Conservation (phyloP, 495 filamentous ascomycete genomes). For the Annulohypoxylon bovei region DNA sequence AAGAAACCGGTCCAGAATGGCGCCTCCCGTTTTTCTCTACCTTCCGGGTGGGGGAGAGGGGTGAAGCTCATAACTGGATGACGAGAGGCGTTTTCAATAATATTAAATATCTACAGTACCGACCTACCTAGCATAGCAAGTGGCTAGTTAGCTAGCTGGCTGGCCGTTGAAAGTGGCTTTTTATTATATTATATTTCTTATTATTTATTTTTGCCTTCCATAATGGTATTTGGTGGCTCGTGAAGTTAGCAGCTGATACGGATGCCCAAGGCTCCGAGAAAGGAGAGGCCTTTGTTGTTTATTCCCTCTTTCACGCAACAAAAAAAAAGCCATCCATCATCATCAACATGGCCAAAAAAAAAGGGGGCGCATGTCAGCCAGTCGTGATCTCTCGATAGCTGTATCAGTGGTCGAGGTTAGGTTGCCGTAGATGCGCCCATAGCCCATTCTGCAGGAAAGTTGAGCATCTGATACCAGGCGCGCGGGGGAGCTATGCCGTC, state of each 20-base stretch:
- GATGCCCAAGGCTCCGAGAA: conserved; percentile 3
- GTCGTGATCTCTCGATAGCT: conserved; percentile 27
- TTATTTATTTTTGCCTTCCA: not conserved
- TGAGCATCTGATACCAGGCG: conserved; percentile 43
- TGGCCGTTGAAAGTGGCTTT: not conserved
- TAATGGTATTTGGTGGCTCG: not conserved
- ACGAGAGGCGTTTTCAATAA: not conserved
- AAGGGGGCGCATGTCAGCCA: conserved; percentile 21
- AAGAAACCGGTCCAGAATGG: conserved; percentile 27
- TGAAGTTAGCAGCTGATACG: conserved; percentile 31
- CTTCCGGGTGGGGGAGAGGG: conserved; percentile 10
- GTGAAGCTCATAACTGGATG: conserved; percentile 8
- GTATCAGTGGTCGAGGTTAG: conserved; percentile 15
- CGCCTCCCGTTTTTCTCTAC: conserved; percentile 3
- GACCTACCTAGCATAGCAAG: not conserved
- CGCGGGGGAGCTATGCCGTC: conserved; percentile 32
- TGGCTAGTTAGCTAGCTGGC: not conserved
- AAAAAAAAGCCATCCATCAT: not conserved
- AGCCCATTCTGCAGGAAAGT: not conserved
- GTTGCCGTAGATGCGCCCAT: not conserved
- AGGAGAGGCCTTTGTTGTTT: conserved; percentile 3
- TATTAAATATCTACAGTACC: not conserved
- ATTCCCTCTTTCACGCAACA: conserved; percentile 11
- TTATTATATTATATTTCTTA: not conserved
- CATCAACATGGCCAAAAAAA: not conserved